Base-by-base conservation (phyloP, 805 yeast genomes). In the Dipodascus albidus region DNA sequence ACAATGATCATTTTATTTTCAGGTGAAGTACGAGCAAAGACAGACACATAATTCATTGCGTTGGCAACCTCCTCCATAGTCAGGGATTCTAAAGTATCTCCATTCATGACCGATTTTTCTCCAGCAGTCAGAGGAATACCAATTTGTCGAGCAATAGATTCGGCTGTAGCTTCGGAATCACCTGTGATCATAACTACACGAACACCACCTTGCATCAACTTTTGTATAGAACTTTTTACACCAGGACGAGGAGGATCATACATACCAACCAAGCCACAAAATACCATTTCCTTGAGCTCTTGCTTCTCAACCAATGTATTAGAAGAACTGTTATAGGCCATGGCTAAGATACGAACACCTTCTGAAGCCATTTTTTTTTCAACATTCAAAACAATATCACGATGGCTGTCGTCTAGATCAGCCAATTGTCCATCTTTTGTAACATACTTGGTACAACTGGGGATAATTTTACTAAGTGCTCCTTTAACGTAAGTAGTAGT, bases 171-270 rank as follows among this genome's bases (percentile, higher is more conserved):
- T 58, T 89, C 95, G 38, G 87, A 78, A 67, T 90, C 97, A 61
- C 96, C 96, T 6, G 99, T 93, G 58, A 93, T 91, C 98, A 93
- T 93, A 51, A 93, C 87, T n/a, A 93, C 88, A 64, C 88, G 95
- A 47, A 93, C 99, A 48, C 98, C 96, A 57, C 98, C 96, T 63
- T 82, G 82, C 73, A 89, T 75, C 54, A 93, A 75, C 58, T 81
- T 75, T 41, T 85, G 78, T 54, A 93, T 79, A 1, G 96, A 85
- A 50, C 75, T 72, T 50, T 80, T 77, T 2, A 93, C 98, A 57
- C 84, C 82, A 8, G 90, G 85, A 63, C 99, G 80, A 54, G 99
- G 99, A 8, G 99, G 99, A 70, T 93, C 99, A 62, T 87, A 88
- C 96, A 93, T 89, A 53, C 96, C 98, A 58, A 88, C 75, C 48